These are phyloP conservation scores for Aphanocladium album DNA, from an alignment of 2,329 filamentous ascomycete genomes.

Conservation along the genomic window DNA sequence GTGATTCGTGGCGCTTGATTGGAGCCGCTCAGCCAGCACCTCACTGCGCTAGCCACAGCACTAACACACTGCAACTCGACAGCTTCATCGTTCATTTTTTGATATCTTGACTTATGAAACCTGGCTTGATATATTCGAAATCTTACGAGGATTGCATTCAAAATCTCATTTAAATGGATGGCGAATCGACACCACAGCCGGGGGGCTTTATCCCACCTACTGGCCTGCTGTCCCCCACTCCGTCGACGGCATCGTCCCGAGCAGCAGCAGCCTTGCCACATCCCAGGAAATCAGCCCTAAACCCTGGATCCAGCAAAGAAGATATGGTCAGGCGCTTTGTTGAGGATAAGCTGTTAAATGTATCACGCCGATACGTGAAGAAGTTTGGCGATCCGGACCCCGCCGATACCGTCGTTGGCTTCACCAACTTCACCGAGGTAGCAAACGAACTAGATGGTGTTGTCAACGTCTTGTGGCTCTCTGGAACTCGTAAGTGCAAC, in stretches of 20 bases:
- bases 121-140: background rate
- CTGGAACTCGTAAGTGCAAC: constrained; percentile 67
- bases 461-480: constrained; percentile 79
- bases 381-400: constrained; percentile 46
- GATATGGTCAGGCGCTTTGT: constrained; percentile 55
- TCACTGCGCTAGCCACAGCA: background rate
- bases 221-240: constrained; percentile 50
- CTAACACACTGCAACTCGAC: background rate
- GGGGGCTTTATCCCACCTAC: constrained; percentile 49
- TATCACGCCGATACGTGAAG: constrained; percentile 56
- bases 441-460: constrained; percentile 69
- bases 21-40: background rate
- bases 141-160: too few relatives aligned
- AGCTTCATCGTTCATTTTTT: background rate
- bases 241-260: constrained; percentile 41
- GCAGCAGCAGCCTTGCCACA: constrained; percentile 44
- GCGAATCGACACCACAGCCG: constrained; percentile 21
- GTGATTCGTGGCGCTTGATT: constrained; percentile 4
- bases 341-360: constrained; percentile 46
- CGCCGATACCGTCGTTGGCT: constrained; percentile 46
- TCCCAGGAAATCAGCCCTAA: constrained; percentile 47
- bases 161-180: constrained; percentile 20
- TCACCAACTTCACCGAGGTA: constrained; percentile 61
- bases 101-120: background rate
- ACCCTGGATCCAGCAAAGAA: constrained; percentile 55